phyloP scores from a whole-genome alignment of 2,329 filamentous ascomycete genomes.

The Paracorniculantispora psalliotae region DNA sequence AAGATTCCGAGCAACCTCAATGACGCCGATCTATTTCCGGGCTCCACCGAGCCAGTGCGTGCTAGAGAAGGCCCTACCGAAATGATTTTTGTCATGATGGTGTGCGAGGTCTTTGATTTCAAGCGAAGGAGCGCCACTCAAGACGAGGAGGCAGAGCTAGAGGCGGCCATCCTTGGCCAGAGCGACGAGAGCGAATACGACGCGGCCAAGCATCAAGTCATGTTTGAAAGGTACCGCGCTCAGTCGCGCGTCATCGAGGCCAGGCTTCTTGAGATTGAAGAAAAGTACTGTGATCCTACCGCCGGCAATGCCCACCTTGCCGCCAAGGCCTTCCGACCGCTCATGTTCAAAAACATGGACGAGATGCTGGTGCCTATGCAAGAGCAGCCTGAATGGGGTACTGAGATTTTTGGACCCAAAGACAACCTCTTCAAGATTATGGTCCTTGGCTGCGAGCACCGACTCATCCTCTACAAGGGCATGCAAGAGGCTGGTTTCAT shows the following conservation, averaged over 20 bases:
- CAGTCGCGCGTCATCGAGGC: slow-evolving; percentile 39
- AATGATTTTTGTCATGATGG: slow-evolving; percentile 53
- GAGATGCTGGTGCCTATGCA: slow-evolving; percentile 43
- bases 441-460: slow-evolving; percentile 44
- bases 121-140: slow-evolving; percentile 29
- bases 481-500: slow-evolving; percentile 44
- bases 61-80: slow-evolving; percentile 54
- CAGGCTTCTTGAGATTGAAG: slow-evolving; percentile 41
- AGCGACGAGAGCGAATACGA: slow-evolving; percentile 28
- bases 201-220: slow-evolving; percentile 24
- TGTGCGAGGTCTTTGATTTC: slow-evolving; percentile 46
- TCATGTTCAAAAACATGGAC: slow-evolving; percentile 45
- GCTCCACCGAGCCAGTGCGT: slow-evolving; percentile 45
- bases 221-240: slow-evolving; percentile 37
- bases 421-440: slow-evolving; percentile 54
- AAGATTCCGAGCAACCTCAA: slow-evolving; percentile 53
- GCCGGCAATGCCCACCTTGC: slow-evolving; percentile 50
- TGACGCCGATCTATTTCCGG: slow-evolving; percentile 53
- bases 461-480: slow-evolving; percentile 38
- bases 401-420: slow-evolving; percentile 43
- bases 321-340: slow-evolving; percentile 41
- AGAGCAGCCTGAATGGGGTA: slow-evolving; percentile 44
- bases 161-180: slow-evolving; percentile 44
- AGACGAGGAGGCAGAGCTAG: slow-evolving; percentile 39
- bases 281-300: slow-evolving; percentile 44